Conservation (phyloP, 306 rosid species). For the Trifolium repens region DNA sequence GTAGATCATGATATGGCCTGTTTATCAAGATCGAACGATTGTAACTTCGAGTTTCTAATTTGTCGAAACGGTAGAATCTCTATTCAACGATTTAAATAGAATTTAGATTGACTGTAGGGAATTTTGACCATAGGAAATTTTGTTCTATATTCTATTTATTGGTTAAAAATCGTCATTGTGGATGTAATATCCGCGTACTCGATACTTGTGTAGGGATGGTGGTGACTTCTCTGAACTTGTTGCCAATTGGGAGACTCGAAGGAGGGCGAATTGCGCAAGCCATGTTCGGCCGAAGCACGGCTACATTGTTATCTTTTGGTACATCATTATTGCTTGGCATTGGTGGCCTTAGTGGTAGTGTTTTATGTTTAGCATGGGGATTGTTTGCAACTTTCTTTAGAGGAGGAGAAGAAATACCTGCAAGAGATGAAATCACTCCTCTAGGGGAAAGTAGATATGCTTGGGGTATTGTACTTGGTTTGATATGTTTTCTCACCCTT, state of each 20-base stretch:
- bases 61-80: not conserved
- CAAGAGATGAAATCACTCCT: slow-evolving; percentile 81
- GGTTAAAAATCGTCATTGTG: not conserved
- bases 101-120: not conserved
- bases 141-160: not conserved
- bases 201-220: slow-evolving; percentile 81
- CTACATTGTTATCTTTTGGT: slow-evolving; percentile 70
- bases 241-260: slow-evolving; percentile 89
- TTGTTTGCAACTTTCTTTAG: slow-evolving; percentile 89
- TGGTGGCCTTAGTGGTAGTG: slow-evolving; percentile 93
- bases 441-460: slow-evolving; percentile 76
- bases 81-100: too few relatives aligned
- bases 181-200: slow-evolving; percentile 2
- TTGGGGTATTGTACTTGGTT: slow-evolving; percentile 88
- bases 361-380: slow-evolving; percentile 94
- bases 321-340: slow-evolving; percentile 81
- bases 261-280: slow-evolving; percentile 97
- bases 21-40: not conserved
- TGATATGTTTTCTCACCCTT: slow-evolving; percentile 82
- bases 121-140: not conserved
- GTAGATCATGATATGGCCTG: not conserved
- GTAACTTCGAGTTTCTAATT: too few relatives aligned
- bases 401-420: slow-evolving; percentile 90
- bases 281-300: slow-evolving; percentile 82
- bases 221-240: slow-evolving; percentile 87